Evolutionary conservation across 805 yeast species (phyloP).

Genomic region (Candida arabinofermentans): DNA sequence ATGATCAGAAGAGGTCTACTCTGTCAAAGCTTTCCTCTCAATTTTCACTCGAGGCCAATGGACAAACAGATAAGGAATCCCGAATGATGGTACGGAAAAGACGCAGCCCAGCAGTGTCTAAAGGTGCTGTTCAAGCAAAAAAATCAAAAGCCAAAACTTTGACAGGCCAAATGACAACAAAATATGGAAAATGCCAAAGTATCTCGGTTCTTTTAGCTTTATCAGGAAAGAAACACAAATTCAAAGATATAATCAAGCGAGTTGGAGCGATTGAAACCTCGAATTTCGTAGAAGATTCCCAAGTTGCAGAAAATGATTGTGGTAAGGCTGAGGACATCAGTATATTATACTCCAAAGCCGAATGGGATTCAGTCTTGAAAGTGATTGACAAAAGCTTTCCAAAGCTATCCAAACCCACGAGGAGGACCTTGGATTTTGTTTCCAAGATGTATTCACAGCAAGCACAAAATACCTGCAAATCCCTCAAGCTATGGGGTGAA

Average conservation of each 20-base stretch:
- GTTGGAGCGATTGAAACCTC: slow-evolving; percentile 16
- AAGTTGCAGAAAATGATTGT: background rate
- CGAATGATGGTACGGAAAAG: no score
- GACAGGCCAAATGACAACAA: slow-evolving; percentile 22
- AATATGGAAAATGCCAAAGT: slow-evolving; percentile 13
- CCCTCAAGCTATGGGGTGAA: slow-evolving; percentile 12
- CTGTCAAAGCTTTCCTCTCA: slow-evolving; percentile 5
- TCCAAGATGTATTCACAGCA: slow-evolving; percentile 19
- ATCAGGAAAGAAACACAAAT: slow-evolving; percentile 30
- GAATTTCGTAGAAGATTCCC: background rate
- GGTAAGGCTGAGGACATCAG: slow-evolving; percentile 7
- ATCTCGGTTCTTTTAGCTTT: slow-evolving; percentile 22
- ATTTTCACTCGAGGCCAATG: slow-evolving; percentile 4
- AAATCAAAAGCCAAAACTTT: slow-evolving; percentile 18
- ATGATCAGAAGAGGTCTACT: slow-evolving; percentile 8
- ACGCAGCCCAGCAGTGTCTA: background rate
- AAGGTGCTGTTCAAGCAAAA: background rate
- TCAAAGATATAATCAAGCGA: slow-evolving; percentile 24
- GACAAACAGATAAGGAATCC: background rate
- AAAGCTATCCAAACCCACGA: slow-evolving; percentile 22
- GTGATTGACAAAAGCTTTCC: slow-evolving; percentile 24
- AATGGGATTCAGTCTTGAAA: slow-evolving; percentile 26
- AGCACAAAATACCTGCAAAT: no score
- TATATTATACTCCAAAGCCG: slow-evolving; percentile 25
- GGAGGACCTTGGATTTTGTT: slow-evolving; percentile 21